phyloP scores from a whole-genome alignment of 352 stramenopile species.

The Phytophthora podocarpi region DNA sequence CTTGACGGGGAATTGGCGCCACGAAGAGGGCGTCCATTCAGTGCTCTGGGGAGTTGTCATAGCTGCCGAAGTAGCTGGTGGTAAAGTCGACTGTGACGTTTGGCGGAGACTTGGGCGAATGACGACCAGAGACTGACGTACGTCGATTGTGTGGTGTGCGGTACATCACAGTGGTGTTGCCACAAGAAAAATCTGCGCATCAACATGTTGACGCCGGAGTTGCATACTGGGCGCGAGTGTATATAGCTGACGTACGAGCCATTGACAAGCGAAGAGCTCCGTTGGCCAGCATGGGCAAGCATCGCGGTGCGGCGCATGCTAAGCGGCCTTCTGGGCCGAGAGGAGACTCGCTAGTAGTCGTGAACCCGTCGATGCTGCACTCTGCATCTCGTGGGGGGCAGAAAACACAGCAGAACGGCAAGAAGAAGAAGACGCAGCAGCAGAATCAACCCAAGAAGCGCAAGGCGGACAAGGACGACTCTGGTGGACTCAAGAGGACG shows the following conservation, averaged over 20 bases:
- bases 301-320: constrained; percentile 6
- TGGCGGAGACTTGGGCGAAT: constrained; percentile 19
- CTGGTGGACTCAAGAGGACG: background rate
- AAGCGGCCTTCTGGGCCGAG: constrained; percentile 7
- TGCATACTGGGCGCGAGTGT: constrained; percentile 12
- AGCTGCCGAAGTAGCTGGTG: too few species aligned
- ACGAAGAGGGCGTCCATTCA: constrained; percentile 74
- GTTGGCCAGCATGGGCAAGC: constrained; percentile 48
- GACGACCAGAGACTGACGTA: constrained; percentile 27
- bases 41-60: constrained; percentile 2
- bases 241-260: constrained; percentile 6
- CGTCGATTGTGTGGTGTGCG: background rate
- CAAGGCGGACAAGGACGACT: constrained; percentile 2
- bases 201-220: constrained; percentile 22
- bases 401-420: constrained; percentile 2
- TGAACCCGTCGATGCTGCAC: constrained; percentile 49
- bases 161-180: constrained; percentile 22
- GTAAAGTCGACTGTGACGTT: constrained; percentile 4
- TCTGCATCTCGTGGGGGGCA: background rate
- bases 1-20: constrained; percentile 79
- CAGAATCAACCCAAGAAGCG: constrained; percentile 17
- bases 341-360: constrained; percentile 46
- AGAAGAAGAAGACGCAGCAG: constrained; percentile 18
- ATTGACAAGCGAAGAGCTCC: constrained; percentile 2
- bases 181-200: constrained; percentile 27